Conservation (phyloP, 2,329 filamentous ascomycete species). For the Alternaria conjuncta region DNA sequence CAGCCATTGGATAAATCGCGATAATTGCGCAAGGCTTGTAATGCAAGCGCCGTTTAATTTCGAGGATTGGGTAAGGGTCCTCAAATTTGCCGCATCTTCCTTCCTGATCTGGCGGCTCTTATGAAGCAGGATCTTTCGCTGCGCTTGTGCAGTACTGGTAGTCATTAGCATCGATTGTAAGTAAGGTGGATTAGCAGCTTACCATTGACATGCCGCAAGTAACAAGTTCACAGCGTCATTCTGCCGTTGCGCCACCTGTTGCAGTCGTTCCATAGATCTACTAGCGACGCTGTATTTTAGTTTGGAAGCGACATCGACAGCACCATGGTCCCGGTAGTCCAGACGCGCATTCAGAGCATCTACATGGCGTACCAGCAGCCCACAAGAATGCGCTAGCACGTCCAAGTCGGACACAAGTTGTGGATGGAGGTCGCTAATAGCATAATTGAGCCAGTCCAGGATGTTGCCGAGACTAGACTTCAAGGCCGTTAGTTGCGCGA, state of each 20-base stretch:
- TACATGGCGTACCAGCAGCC: constrained; percentile 37
- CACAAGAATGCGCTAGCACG: constrained; percentile 41
- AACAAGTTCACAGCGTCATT: constrained; percentile 42
- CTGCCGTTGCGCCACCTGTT: constrained; percentile 41
- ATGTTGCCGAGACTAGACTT: constrained; percentile 44
- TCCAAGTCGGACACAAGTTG: constrained; percentile 45
- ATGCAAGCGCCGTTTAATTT: constrained; percentile 39
- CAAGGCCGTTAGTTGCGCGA: constrained; percentile 44
- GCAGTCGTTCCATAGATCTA: constrained; percentile 41
- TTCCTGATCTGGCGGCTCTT: constrained; percentile 46
- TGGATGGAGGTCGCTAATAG: constrained; percentile 42
- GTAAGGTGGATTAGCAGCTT: constrained; percentile 1
- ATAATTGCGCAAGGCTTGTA: constrained; percentile 36
- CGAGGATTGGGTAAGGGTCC: constrained; percentile 37
- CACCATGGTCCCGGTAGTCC: constrained; percentile 38
- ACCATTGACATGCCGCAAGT: constrained; percentile 43
- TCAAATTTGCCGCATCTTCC: constrained; percentile 40
- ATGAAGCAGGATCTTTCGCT: constrained; percentile 46
- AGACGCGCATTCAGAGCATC: constrained; percentile 35
- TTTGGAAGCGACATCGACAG: constrained; percentile 41
- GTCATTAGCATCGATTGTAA: constrained; percentile 23
- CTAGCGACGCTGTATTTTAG: constrained; percentile 40
- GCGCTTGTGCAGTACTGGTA: constrained; percentile 42
- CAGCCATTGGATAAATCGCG: constrained; percentile 43
- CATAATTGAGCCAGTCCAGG: constrained; percentile 45